Percentiles rank a stretch among this genome's conserved stretches.
Evolutionary conservation across 208 protist genomes (phyloP).

Genomic region (Trypanosoma boissoni): DNA sequence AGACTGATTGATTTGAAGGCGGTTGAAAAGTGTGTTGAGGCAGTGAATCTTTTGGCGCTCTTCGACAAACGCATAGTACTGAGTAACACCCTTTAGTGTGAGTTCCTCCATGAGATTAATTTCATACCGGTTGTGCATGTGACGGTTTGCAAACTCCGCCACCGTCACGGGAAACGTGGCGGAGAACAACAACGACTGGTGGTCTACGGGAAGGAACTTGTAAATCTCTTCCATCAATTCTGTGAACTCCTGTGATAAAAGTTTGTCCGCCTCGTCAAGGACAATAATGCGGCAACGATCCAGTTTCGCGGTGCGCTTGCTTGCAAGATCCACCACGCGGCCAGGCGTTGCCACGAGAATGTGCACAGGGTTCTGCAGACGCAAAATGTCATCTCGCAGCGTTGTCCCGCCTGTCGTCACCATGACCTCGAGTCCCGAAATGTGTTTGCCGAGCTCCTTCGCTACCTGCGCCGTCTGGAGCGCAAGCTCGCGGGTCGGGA

Average conservation of each 20-base stretch:
- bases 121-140: slow-evolving; percentile 95
- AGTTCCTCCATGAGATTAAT: slow-evolving; percentile 99
- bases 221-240: slow-evolving; percentile 95
- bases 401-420: slow-evolving; percentile 97
- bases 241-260: slow-evolving; percentile 97
- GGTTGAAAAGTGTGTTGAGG: slow-evolving; percentile 99
- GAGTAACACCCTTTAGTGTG: slow-evolving; percentile 98
- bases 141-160: slow-evolving; percentile 93
- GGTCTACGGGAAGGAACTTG: slow-evolving; percentile 74
- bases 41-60: slow-evolving; percentile 99
- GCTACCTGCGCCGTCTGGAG: slow-evolving; percentile 98
- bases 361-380: slow-evolving; percentile 96
- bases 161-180: slow-evolving; percentile 98
- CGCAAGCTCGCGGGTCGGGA: slow-evolving; percentile 98
- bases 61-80: slow-evolving; percentile 99
- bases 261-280: slow-evolving; percentile 99
- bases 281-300: slow-evolving; percentile 93
- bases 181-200: slow-evolving; percentile 98
- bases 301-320: slow-evolving; percentile 94
- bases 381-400: slow-evolving; percentile 98
- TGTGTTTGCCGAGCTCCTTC: slow-evolving; percentile 98
- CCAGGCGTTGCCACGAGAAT: slow-evolving; percentile 99
- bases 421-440: slow-evolving; percentile 94
- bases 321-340: slow-evolving; percentile 97
- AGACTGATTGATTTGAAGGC: slow-evolving; percentile 99